These are phyloP conservation scores for Scleroderma bovista DNA, from an alignment of 768 basidiomycete species.

Conservation along the genomic window DNA sequence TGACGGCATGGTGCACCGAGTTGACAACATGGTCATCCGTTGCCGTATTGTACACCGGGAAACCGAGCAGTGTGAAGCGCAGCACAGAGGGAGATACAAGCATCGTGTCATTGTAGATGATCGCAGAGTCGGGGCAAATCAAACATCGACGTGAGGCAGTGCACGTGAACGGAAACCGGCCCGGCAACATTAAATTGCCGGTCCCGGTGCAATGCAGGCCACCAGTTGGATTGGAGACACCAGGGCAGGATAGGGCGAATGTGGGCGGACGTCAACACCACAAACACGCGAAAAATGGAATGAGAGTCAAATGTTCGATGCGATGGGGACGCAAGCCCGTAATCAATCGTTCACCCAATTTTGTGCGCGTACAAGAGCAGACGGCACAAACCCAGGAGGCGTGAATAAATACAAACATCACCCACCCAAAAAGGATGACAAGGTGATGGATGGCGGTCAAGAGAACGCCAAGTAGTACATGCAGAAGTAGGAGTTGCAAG, in stretches of 20 bases:
- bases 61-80: neutral
- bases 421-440: too few species aligned
- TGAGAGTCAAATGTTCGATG: neutral
- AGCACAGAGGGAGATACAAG: too few species aligned
- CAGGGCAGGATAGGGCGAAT: neutral
- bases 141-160: constrained; percentile 2
- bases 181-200: constrained; percentile 2
- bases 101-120: neutral
- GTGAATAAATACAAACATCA: too few species aligned
- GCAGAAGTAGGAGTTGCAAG: too few species aligned
- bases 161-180: constrained; percentile 5
- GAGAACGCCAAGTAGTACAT: too few species aligned
- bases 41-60: constrained; percentile 1
- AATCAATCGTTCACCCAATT: neutral
- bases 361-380: neutral
- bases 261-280: neutral
- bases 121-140: constrained; percentile 4
- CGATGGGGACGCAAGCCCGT: neutral
- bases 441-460: too few species aligned
- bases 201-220: neutral
- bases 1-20: too few species aligned
- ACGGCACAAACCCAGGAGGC: too few species aligned
- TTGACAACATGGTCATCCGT: too few species aligned
- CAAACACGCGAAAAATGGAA: neutral
- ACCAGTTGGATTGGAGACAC: neutral